These are phyloP conservation scores for Berkeleyomyces rouxiae DNA, from an alignment of 2,329 filamentous ascomycete species.

Conservation along the genomic window DNA sequence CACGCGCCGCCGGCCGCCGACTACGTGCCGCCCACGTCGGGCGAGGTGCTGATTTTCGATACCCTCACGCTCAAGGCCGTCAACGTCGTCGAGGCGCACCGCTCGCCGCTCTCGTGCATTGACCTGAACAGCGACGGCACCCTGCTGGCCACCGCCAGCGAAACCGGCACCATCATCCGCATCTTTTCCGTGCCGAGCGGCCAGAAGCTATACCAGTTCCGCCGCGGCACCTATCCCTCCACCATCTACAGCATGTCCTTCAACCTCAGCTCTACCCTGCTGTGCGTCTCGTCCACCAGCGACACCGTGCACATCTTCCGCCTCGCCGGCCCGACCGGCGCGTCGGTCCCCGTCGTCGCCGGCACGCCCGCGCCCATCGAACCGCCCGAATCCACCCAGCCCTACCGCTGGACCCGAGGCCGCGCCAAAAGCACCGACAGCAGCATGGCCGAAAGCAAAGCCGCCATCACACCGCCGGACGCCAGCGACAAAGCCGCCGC, in stretches of 20 bases:
- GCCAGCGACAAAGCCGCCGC: not conserved
- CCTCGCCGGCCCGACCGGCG: conserved; percentile 36
- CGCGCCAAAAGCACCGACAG: conserved; percentile 35
- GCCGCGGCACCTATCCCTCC: conserved; percentile 85
- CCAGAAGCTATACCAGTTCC: conserved; percentile 89
- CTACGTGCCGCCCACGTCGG: conserved; percentile 69
- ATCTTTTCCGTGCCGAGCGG: conserved; percentile 86
- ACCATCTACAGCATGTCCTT: conserved; percentile 99
- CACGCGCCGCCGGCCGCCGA: conserved; percentile 60
- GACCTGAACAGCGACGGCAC: conserved; percentile 87
- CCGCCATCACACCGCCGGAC: not conserved
- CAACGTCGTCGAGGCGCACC: conserved; percentile 89
- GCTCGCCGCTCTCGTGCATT: conserved; percentile 77
- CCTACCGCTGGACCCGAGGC: conserved; percentile 35
- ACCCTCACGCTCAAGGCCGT: conserved; percentile 77
- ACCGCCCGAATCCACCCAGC: conserved; percentile 25
- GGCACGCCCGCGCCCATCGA: conserved; percentile 22
- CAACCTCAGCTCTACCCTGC: conserved; percentile 78
- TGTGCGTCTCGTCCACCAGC: conserved; percentile 90
- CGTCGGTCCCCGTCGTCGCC: conserved; percentile 17
- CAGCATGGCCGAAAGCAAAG: conserved; percentile 13
- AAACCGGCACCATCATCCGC: conserved; percentile 93
- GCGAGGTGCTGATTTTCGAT: conserved; percentile 87
- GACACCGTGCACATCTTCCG: conserved; percentile 97
- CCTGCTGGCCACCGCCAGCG: conserved; percentile 80